A percentile compares a stretch with the other conserved stretches of the same genome.
Conservation (phyloP, 106 monocot genomes). For the Apostasia ramifera region DNA sequence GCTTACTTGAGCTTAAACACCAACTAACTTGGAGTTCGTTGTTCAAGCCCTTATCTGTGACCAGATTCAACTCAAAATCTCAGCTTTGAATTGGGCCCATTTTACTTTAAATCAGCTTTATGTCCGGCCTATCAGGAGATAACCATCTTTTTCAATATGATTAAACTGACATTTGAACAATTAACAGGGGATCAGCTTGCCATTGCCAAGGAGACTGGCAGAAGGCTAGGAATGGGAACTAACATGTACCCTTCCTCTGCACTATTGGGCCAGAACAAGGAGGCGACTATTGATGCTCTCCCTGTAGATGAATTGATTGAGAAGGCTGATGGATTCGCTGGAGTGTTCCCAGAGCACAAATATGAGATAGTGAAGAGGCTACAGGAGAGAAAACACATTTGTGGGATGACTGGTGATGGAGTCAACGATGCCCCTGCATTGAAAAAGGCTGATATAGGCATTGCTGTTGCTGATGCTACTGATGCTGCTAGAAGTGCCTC, state of each 20-base stretch:
- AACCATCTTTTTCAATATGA: too few species aligned
- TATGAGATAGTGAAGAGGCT: conserved; percentile 99
- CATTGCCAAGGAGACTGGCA: conserved; percentile 56
- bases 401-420: conserved; percentile 98
- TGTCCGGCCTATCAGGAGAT: too few species aligned
- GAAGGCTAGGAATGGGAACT: conserved; percentile 56
- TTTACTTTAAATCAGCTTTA: too few species aligned
- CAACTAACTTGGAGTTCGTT: too few species aligned
- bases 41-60: too few species aligned
- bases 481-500: conserved; percentile 98
- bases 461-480: conserved; percentile 97
- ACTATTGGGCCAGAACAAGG: conserved; percentile 71
- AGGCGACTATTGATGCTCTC: conserved; percentile 64
- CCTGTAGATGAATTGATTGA: conserved; percentile 86
- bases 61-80: too few species aligned
- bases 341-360: conserved; percentile 71
- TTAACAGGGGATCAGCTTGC: conserved; percentile 53
- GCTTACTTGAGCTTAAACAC: too few species aligned
- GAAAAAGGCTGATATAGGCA: conserved; percentile 99
- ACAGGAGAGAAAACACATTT: conserved; percentile 94
- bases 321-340: conserved; percentile 59
- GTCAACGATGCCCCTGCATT: conserved; percentile 97
- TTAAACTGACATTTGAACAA: neutral
- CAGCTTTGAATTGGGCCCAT: too few species aligned
- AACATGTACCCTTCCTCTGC: conserved; percentile 70